Conservation (phyloP, 192 early-diverging fungal genomes). For the Powellomyces hirtus region DNA sequence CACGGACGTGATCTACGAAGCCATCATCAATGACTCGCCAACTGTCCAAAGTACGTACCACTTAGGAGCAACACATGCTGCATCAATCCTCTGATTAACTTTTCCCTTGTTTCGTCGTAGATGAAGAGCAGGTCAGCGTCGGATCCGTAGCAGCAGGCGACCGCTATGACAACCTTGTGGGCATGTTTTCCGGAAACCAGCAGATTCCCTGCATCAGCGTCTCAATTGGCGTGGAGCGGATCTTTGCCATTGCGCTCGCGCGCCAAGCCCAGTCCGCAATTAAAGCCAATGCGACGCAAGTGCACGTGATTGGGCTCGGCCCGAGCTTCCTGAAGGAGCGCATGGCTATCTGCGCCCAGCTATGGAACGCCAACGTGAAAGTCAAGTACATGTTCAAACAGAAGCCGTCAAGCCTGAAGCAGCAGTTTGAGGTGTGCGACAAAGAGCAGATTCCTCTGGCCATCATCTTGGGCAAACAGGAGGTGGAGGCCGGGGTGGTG, state of each 20-base stretch:
- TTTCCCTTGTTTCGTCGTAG: slow-evolving; percentile 9
- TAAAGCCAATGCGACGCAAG: slow-evolving; percentile 74
- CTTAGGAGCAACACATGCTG: no score
- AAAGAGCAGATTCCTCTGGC: slow-evolving; percentile 84
- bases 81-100: no score
- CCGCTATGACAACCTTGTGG: slow-evolving; percentile 95
- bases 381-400: slow-evolving; percentile 89
- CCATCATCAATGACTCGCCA: slow-evolving; percentile 54
- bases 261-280: slow-evolving; percentile 3
- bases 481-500: slow-evolving; percentile 73
- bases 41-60: slow-evolving; percentile 22
- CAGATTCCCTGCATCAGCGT: slow-evolving; percentile 94
- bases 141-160: slow-evolving; percentile 98
- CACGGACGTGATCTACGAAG: slow-evolving; percentile 98
- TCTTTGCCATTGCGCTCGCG: slow-evolving; percentile 70
- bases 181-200: slow-evolving; percentile 80
- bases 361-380: slow-evolving; percentile 89
- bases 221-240: slow-evolving; percentile 92
- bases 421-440: slow-evolving; percentile 78
- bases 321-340: slow-evolving; percentile 84
- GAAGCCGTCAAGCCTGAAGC: slow-evolving; percentile 73
- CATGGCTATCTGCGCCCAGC: slow-evolving; percentile 78
- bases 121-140: slow-evolving; percentile 78
- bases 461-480: slow-evolving; percentile 82
- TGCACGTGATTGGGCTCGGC: slow-evolving; percentile 79